These are phyloP conservation scores for Fusarium verticillioides DNA, from an alignment of 2,329 filamentous ascomycete species.

Conservation along the genomic window DNA sequence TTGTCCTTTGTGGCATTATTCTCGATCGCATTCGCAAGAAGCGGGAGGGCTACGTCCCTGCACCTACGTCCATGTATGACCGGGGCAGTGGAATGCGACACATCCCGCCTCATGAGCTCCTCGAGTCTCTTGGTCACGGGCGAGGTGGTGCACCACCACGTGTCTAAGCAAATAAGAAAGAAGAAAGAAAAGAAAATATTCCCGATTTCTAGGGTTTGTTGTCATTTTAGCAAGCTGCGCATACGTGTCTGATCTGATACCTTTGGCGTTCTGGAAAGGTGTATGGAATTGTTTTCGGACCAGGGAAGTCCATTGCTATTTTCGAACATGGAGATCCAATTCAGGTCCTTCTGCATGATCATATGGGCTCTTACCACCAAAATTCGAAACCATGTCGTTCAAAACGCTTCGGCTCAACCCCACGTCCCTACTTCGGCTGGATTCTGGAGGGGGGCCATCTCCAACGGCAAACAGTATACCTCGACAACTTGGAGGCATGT, in stretches of 20 bases:
- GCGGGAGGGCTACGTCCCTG: slow-evolving; percentile 83
- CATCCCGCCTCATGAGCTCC: slow-evolving; percentile 70
- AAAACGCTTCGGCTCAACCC: slow-evolving; percentile 16
- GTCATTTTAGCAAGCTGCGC: slow-evolving; percentile 46
- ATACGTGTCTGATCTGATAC: slow-evolving; percentile 44
- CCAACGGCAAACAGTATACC: slow-evolving; percentile 11
- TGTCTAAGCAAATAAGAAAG: slow-evolving; percentile 52
- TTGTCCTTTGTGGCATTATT: slow-evolving; percentile 79
- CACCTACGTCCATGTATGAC: slow-evolving; percentile 74
- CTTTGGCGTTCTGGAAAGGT: slow-evolving; percentile 54
- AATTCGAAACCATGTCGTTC: slow-evolving; percentile 15
- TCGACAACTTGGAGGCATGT: slow-evolving; percentile 8
- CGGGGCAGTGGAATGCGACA: slow-evolving; percentile 67
- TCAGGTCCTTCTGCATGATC: slow-evolving; percentile 26
- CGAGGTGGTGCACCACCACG: slow-evolving; percentile 62
- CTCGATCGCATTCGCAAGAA: slow-evolving; percentile 81
- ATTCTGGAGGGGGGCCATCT: slow-evolving; percentile 30
- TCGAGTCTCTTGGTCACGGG: slow-evolving; percentile 63
- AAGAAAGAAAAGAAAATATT: background rate
- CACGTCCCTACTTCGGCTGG: slow-evolving; percentile 39
- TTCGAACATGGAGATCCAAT: slow-evolving; percentile 27
- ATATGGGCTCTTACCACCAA: slow-evolving; percentile 13
- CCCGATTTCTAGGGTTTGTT: slow-evolving; percentile 22
- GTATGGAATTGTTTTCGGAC: slow-evolving; percentile 38
- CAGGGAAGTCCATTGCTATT: slow-evolving; percentile 32